A percentile compares a stretch with the other conserved stretches of the same genome.
These are phyloP conservation scores for Erodium trifolium DNA, from an alignment of 441 rosid species.

Conservation along the genomic window DNA sequence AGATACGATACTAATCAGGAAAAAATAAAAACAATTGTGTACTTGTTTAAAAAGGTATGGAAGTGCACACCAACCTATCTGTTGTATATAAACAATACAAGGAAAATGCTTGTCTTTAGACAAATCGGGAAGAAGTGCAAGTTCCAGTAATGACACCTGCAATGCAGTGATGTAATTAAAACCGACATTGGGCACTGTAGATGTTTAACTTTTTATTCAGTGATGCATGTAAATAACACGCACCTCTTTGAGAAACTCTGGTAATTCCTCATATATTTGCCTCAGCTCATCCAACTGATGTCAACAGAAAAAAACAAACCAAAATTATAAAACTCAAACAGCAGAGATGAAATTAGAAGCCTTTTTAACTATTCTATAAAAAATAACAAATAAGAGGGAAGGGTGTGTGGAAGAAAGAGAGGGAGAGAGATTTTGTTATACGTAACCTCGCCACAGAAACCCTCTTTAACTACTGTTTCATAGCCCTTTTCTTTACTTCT, in stretches of 20 bases:
- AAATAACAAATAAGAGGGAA: no score
- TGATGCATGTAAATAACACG: conserved; percentile 20
- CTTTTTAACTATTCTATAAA: no score
- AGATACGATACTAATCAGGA: conserved; percentile 10
- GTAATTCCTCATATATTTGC: conserved; percentile 90
- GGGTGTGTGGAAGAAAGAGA: no score
- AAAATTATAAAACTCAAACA: conserved; percentile 8
- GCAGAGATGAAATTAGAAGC: conserved; percentile 2
- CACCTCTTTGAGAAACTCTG: conserved; percentile 84
- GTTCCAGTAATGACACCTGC: conserved; percentile 75
- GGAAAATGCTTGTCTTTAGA: conserved; percentile 46
- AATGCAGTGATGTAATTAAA: conserved; percentile 21
- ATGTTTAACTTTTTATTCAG: conserved; percentile 8
- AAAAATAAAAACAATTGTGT: background rate
- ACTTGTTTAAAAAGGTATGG: conserved; percentile 7
- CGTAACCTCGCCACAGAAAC: conserved; percentile 87
- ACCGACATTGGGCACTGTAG: background rate
- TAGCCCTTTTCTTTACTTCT: conserved; percentile 85
- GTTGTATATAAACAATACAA: conserved; percentile 69
- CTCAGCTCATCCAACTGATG: conserved; percentile 87
- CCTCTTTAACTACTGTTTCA: conserved; percentile 78
- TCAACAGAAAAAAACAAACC: conserved; percentile 11
- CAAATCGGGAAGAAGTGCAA: conserved; percentile 56
- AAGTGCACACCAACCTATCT: conserved; percentile 59
- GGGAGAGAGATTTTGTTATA: background rate